Percentiles rank a stretch among this genome's conserved stretches.
These are phyloP conservation scores for Trifolium dubium DNA, from an alignment of 306 rosid genomes.

Conservation along the genomic window DNA sequence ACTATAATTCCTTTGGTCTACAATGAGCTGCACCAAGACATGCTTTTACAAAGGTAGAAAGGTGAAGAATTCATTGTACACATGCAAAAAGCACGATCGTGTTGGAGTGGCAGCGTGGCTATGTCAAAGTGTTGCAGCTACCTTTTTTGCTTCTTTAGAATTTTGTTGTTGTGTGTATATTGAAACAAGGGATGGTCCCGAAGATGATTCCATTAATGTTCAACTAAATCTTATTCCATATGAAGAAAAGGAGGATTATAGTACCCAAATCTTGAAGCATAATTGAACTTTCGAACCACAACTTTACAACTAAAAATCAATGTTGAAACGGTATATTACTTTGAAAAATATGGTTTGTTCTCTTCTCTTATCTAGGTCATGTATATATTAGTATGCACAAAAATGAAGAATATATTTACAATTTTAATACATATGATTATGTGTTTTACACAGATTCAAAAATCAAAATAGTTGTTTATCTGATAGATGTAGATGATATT, in stretches of 20 bases:
- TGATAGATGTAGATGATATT: too few species aligned
- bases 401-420: too few species aligned
- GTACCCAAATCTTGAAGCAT: slow-evolving; percentile 15
- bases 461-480: too few species aligned
- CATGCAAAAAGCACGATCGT: slow-evolving; percentile 45
- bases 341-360: background rate
- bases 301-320: background rate
- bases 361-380: background rate
- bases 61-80: slow-evolving; percentile 39
- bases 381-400: background rate
- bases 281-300: background rate
- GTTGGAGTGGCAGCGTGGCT: slow-evolving; percentile 46
- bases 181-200: slow-evolving; percentile 39
- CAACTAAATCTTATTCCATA: slow-evolving; percentile 37
- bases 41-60: slow-evolving; percentile 38
- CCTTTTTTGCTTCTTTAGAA: slow-evolving; percentile 47
- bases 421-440: too few species aligned
- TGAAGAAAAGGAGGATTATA: background rate
- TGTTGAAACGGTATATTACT: background rate
- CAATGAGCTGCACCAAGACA: slow-evolving; percentile 30
- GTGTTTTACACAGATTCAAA: too few species aligned
- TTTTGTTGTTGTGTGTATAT: slow-evolving; percentile 44
- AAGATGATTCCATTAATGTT: slow-evolving; percentile 32
- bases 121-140: slow-evolving; percentile 31
- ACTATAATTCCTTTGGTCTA: background rate